These are phyloP conservation scores for Chaetothyriales sp. DNA, from an alignment of 2,329 filamentous ascomycete species.

Conservation along the genomic window DNA sequence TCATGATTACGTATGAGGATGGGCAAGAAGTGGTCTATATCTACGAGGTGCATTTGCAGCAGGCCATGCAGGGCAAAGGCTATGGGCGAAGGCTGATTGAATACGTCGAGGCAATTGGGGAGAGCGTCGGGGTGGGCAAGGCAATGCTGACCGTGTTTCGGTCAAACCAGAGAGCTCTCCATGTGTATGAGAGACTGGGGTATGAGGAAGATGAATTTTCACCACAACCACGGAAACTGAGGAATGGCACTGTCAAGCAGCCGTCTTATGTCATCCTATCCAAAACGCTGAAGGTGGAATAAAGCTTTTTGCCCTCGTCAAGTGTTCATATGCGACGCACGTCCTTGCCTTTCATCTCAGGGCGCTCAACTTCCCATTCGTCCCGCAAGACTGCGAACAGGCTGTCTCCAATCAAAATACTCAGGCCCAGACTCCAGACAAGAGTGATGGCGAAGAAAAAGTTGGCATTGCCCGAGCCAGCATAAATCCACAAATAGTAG, in stretches of 20 bases:
- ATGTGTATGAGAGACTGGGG: slow-evolving; percentile 37
- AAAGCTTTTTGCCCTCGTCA: slow-evolving; percentile 5
- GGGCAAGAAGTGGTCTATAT: slow-evolving; percentile 44
- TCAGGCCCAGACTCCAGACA: slow-evolving; percentile 89
- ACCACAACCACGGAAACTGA: slow-evolving; percentile 33
- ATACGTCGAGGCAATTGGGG: slow-evolving; percentile 34
- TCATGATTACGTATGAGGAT: slow-evolving; percentile 44
- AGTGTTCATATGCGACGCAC: slow-evolving; percentile 56
- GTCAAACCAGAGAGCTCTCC: slow-evolving; percentile 32
- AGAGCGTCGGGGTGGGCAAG: slow-evolving; percentile 35
- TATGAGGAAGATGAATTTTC: slow-evolving; percentile 39
- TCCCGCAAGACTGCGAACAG: slow-evolving; percentile 80
- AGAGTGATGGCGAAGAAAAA: slow-evolving; percentile 99
- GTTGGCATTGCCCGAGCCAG: slow-evolving; percentile 92
- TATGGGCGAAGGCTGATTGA: slow-evolving; percentile 37
- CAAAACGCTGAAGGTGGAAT: slow-evolving; percentile 19
- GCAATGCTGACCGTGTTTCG: slow-evolving; percentile 47
- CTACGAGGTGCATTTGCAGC: slow-evolving; percentile 45
- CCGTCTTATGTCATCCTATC: slow-evolving; percentile 40
- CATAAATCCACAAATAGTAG: slow-evolving; percentile 96
- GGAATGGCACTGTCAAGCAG: slow-evolving; percentile 34
- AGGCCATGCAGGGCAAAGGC: slow-evolving; percentile 31
- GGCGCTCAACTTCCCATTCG: slow-evolving; percentile 83
- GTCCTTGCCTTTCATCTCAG: slow-evolving; percentile 78
- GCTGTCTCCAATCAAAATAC: slow-evolving; percentile 71